phyloP scores from a whole-genome alignment of 2,329 filamentous ascomycete genomes.

The Sporothrix protearum region DNA sequence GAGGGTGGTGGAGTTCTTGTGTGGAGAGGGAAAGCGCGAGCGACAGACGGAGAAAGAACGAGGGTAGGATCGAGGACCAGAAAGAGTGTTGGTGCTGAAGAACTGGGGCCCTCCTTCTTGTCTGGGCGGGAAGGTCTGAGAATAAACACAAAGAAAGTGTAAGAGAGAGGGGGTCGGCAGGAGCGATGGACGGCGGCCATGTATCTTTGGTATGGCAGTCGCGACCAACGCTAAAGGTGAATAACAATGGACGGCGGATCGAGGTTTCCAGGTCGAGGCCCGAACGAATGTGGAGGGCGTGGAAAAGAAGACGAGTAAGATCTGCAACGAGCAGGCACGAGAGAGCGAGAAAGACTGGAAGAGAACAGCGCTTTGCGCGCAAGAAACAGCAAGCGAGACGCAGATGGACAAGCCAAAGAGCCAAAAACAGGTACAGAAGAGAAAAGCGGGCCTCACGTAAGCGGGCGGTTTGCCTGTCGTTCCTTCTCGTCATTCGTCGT shows the following conservation, averaged over 20 bases:
- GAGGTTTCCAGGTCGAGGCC: slow-evolving; percentile 6
- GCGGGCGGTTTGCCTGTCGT: background rate
- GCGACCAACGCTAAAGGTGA: background rate
- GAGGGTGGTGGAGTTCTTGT: slow-evolving; percentile 21
- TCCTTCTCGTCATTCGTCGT: background rate
- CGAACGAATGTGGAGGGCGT: background rate
- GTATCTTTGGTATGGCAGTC: slow-evolving; percentile 7
- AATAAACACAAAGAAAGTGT: background rate
- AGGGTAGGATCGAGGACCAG: slow-evolving; percentile 13
- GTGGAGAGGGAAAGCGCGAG: slow-evolving; percentile 23
- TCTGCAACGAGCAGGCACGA: slow-evolving; percentile 9
- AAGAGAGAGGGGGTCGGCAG: slow-evolving; percentile 13
- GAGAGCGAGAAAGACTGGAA: background rate
- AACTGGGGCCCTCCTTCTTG: slow-evolving; percentile 8
- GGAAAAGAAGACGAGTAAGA: background rate
- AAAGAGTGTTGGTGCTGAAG: slow-evolving; percentile 19
- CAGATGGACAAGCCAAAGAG: background rate
- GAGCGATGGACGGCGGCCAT: background rate
- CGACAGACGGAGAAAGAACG: slow-evolving; percentile 1
- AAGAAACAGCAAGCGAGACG: background rate
- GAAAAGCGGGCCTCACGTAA: slow-evolving; percentile 15
- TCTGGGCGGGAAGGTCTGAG: slow-evolving; percentile 15
- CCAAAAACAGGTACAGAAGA: background rate
- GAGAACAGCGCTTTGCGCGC: background rate
- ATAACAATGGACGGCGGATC: background rate